Evolutionary conservation across 1,284 basidiomycete genomes (phyloP).

Genomic region (Sporisorium iseilematis-ciliati): DNA sequence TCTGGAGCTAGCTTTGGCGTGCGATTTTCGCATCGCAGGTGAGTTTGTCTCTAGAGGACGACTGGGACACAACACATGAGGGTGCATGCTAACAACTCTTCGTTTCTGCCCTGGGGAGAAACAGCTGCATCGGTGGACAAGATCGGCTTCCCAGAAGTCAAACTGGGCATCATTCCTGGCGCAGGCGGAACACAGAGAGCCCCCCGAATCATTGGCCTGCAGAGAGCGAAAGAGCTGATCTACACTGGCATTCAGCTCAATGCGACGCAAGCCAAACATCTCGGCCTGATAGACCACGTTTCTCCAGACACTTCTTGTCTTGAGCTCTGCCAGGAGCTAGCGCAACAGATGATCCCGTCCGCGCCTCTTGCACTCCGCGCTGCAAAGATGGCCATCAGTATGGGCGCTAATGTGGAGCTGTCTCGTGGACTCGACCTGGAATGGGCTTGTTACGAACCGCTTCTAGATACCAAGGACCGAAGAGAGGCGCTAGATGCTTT

Average conservation of each 20-base stretch:
- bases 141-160: slow-evolving; percentile 39
- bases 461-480: slow-evolving; percentile 23
- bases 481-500: slow-evolving; percentile 33
- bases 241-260: slow-evolving; percentile 21
- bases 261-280: slow-evolving; percentile 20
- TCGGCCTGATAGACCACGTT: slow-evolving; percentile 24
- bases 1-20: slow-evolving; percentile 84
- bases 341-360: slow-evolving; percentile 65
- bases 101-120: too few relatives aligned
- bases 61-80: too few relatives aligned
- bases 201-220: slow-evolving; percentile 29
- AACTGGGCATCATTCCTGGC: slow-evolving; percentile 81
- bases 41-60: too few relatives aligned
- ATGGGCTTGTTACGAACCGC: slow-evolving; percentile 26
- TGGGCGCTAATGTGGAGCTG: slow-evolving; percentile 28
- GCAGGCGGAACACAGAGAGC: slow-evolving; percentile 43
- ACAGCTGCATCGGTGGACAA: slow-evolving; percentile 26
- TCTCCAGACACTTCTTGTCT: slow-evolving; percentile 18
- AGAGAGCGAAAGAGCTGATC: slow-evolving; percentile 34
- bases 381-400: slow-evolving; percentile 82
- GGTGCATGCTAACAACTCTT: too few relatives aligned
- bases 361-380: slow-evolving; percentile 88
- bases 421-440: slow-evolving; percentile 24
- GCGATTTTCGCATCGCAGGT: slow-evolving; percentile 85
- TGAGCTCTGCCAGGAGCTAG: slow-evolving; percentile 15